Base-by-base conservation (phyloP, 768 basidiomycete species). In the Cystofilobasidium macerans region DNA sequence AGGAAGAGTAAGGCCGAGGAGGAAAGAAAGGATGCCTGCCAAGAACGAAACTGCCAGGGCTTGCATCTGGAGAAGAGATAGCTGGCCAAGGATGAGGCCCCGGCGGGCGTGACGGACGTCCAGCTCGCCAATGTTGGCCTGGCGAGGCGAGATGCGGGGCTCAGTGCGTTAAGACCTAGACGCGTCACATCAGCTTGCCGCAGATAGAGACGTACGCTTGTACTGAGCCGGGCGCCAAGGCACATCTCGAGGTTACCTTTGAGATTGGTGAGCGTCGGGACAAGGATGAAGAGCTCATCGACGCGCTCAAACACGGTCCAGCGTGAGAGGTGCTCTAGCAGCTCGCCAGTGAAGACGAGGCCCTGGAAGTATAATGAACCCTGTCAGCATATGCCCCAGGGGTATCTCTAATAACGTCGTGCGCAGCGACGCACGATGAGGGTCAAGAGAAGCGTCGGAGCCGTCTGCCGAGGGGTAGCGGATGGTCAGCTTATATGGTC, bases 201-300 rank as follows among this genome's bases (percentile, higher is more conserved):
- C n/a, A n/a, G n/a, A n/a, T n/a, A n/a, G n/a, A n/a, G 36, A 67
- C 76, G 28, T 45, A 76, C 88, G 1, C 92, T 87, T 0, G 95
- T 99, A 1, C 88, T 87, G n/a, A 99, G 81, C 18, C 94, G 83
- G 0, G 95, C 91, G 4, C 92, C 93, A 9, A 99, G 84, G 70
- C 95, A 97, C 94, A 98, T 98, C 76, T 98, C 95, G 42, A 98
- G 82, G 73, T 99, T 79, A n/a, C 94, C 95, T 72, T 95, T 97
- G 64, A 99, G 83, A 71, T 98, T 98, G 22, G 33, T 35, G 5
- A 26, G 57, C 7, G 26, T 43, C 14, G 94, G 93, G 4, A 97
- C 85, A 61, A 98, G 89, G 81, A 98, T 90, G 71, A 98, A 91
- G 63, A 98, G 85, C 74, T 98, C 92, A 79, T 97, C 87, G 57